These are phyloP conservation scores for Crithidia bombi DNA, from an alignment of 208 protist genomes.

Conservation along the genomic window DNA sequence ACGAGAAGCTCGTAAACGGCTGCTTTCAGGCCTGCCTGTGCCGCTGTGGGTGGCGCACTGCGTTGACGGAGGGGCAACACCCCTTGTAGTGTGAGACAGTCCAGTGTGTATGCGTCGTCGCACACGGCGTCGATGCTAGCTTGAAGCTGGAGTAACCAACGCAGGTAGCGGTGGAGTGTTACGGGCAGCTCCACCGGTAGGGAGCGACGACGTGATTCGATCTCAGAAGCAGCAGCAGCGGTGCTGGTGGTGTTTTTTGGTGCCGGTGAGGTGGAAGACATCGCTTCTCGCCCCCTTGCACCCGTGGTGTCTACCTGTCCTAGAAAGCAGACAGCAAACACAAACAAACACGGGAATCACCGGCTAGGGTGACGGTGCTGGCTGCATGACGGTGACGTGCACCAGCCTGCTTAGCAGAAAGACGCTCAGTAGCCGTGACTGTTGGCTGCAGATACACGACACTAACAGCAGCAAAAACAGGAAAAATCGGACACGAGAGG, in stretches of 20 bases:
- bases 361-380: neutral
- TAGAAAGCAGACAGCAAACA: no score
- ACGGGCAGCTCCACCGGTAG: conserved; percentile 16
- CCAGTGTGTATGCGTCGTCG: conserved; percentile 38
- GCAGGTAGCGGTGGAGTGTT: conserved; percentile 17
- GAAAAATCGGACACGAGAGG: no score
- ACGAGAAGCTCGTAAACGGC: conserved; percentile 26
- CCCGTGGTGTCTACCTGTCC: no score
- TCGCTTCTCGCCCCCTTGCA: neutral
- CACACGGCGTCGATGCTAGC: conserved; percentile 21
- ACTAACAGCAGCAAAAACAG: no score
- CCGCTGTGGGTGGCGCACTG: conserved; percentile 4
- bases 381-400: no score
- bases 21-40: conserved; percentile 9
- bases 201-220: neutral
- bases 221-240: neutral
- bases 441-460: no score
- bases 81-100: conserved; percentile 26
- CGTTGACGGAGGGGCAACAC: conserved; percentile 29
- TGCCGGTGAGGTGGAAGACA: neutral
- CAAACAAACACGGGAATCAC: neutral
- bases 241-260: neutral
- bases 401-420: no score
- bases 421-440: no score
- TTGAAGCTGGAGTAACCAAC: conserved; percentile 31